These are phyloP conservation scores for Neurospora tetraspora DNA, from an alignment of 495 filamentous ascomycete genomes.

Conservation along the genomic window DNA sequence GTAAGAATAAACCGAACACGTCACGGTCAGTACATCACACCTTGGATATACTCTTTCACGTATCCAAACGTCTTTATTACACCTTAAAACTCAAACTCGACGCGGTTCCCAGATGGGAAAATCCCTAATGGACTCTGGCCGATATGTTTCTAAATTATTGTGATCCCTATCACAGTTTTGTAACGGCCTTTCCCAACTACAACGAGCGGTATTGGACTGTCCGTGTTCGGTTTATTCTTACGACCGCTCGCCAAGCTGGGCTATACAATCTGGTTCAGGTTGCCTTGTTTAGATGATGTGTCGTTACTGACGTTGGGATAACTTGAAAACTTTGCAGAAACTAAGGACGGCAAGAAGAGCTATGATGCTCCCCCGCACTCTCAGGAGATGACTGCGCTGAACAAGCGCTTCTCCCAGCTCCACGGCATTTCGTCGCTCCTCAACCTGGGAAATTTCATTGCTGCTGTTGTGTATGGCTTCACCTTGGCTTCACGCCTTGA, in stretches of 20 bases:
- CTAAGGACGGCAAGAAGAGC: slow-evolving; percentile 69
- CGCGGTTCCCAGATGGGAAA: background rate
- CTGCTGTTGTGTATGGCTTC: slow-evolving; percentile 63
- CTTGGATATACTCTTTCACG: too few relatives aligned
- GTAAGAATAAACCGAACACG: too few relatives aligned
- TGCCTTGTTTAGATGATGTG: background rate
- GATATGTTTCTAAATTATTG: background rate
- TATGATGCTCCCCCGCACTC: slow-evolving; percentile 66
- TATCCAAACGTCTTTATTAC: too few relatives aligned
- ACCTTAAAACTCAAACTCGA: too few relatives aligned
- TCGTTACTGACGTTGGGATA: background rate
- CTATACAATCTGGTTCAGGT: background rate
- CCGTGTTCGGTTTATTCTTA: background rate
- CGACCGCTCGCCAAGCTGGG: background rate
- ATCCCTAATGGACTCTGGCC: background rate
- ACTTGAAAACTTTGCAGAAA: slow-evolving; percentile 19
- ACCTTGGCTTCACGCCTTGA: slow-evolving; percentile 50
- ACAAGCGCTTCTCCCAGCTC: slow-evolving; percentile 65
- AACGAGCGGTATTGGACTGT: background rate
- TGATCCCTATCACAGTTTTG: background rate
- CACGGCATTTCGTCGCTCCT: slow-evolving; percentile 70
- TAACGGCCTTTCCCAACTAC: background rate
- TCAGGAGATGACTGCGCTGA: slow-evolving; percentile 70
- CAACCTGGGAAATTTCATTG: slow-evolving; percentile 59
- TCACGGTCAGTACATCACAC: too few relatives aligned